Base-by-base conservation (phyloP, 2,329 filamentous ascomycete genomes). In the Exophiala aquamarina region DNA sequence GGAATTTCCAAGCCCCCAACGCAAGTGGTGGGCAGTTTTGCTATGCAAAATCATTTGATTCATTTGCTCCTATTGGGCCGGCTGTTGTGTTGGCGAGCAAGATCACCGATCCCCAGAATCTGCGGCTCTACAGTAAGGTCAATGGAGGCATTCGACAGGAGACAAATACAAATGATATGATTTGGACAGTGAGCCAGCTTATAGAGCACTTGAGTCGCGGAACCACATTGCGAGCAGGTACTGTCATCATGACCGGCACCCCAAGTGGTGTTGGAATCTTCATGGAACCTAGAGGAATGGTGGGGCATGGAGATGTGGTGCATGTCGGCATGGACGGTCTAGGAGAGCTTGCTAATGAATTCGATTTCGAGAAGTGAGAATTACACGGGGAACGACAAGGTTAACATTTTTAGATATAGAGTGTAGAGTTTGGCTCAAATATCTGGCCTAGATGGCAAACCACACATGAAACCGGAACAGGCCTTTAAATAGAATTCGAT, bases 201-300 rank as follows among this genome's bases (percentile, higher is more conserved):
- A 59, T 77, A 10, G 66, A 64, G 48, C 69, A 71, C 59, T 61
- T 76, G 57, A 68, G 61, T 39, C 61, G 70, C 29, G 71, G 70
- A 15, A 74, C 70, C 3, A 78, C 74, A 18, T 51, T 78, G 38
- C 66, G 66, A 41, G 66, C 65, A 3, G 72, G 71, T 4, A 77
- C 74, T 2, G 66, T 68, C 2, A 68, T 78, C 32, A 70, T 78
- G 68, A 77, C 74, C 3, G 75, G 75, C 2, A 77, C 75, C 2
- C 73, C 74, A 1, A 58, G 59, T 1, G 69, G 69, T 0, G 66
- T 71, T 1, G 69, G 64, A 1, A 55, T 55, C 2, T 70, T 69
- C 34, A 20, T 21, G 14, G 5, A 29, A 8, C 59, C 62, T 3
- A 60, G 62, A 18, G 44, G 49, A 13, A 64, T 65, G 20, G 47